These are phyloP conservation scores for Xylaria sp. DNA, from an alignment of 2,329 filamentous ascomycete genomes.

Conservation along the genomic window DNA sequence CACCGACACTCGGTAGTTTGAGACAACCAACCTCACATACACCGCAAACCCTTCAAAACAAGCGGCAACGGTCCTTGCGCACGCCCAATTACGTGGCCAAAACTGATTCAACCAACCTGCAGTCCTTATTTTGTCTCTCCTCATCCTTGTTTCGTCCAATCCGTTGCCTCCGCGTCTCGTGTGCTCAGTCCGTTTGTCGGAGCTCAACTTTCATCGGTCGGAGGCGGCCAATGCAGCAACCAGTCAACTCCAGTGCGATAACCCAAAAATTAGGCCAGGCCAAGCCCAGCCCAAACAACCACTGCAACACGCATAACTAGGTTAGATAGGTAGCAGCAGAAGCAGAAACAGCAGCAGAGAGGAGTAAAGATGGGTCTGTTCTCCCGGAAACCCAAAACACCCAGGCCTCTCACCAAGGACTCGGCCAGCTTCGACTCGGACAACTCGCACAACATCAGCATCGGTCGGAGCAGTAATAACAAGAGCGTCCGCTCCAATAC, in stretches of 20 bases:
- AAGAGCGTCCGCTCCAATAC: constrained; percentile 51
- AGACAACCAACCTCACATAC: constrained; percentile 3
- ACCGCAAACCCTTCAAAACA: not conserved
- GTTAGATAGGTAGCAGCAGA: not conserved
- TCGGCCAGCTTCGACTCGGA: constrained; percentile 64
- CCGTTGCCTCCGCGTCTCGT: not conserved
- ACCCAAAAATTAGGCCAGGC: not conserved
- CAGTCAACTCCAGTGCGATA: not conserved
- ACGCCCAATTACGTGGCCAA: constrained; percentile 17
- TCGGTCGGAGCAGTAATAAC: constrained; percentile 55
- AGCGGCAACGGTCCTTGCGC: constrained; percentile 10
- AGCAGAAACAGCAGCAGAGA: not conserved
- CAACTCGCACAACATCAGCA: constrained; percentile 50
- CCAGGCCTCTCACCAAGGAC: constrained; percentile 57
- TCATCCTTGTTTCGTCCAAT: constrained; percentile 5
- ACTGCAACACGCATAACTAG: not conserved
- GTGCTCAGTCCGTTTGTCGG: constrained; percentile 33
- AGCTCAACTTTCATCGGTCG: constrained; percentile 28
- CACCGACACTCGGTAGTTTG: constrained; percentile 4
- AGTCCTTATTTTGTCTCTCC: not conserved
- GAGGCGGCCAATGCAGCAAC: constrained; percentile 25
- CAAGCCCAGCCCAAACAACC: constrained; percentile 5
- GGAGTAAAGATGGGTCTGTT: constrained; percentile 62
- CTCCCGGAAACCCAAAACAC: constrained; percentile 64
- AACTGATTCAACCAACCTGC: constrained; percentile 17